phyloP scores from a whole-genome alignment of 2,329 filamentous ascomycete species.

The Chaetomium strumarium region DNA sequence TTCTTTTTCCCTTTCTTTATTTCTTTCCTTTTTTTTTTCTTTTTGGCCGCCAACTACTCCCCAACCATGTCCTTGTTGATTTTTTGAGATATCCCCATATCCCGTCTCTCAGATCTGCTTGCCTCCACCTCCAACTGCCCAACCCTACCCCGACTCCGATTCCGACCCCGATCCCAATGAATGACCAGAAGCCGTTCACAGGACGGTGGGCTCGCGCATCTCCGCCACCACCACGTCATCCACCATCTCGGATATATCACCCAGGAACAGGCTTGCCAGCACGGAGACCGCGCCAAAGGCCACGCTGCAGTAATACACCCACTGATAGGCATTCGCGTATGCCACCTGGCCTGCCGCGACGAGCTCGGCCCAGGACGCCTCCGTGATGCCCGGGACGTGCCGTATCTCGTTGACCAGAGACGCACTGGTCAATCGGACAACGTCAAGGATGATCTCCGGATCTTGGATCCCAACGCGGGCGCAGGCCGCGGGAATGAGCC shows the following conservation, averaged over 20 bases:
- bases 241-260: slow-evolving; percentile 53
- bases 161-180: background rate
- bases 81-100: no score
- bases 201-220: background rate
- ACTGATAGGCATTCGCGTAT: slow-evolving; percentile 53
- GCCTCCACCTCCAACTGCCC: no score
- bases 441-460: slow-evolving; percentile 39
- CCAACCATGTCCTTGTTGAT: no score
- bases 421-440: slow-evolving; percentile 47
- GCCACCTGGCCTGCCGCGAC: slow-evolving; percentile 50
- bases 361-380: slow-evolving; percentile 45
- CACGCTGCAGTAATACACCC: slow-evolving; percentile 57
- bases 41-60: no score
- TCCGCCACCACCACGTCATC: slow-evolving; percentile 49
- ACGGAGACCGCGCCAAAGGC: slow-evolving; percentile 54
- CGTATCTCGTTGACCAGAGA: slow-evolving; percentile 47
- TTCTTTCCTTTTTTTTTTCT: no score
- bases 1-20: no score
- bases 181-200: background rate
- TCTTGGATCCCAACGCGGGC: slow-evolving; percentile 44
- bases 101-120: no score
- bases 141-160: no score
- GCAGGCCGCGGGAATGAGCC: slow-evolving; percentile 48
- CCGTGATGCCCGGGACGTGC: slow-evolving; percentile 47
- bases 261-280: slow-evolving; percentile 52